Base-by-base conservation (phyloP, 2,329 filamentous ascomycete species). In the Fusarium aywerte region DNA sequence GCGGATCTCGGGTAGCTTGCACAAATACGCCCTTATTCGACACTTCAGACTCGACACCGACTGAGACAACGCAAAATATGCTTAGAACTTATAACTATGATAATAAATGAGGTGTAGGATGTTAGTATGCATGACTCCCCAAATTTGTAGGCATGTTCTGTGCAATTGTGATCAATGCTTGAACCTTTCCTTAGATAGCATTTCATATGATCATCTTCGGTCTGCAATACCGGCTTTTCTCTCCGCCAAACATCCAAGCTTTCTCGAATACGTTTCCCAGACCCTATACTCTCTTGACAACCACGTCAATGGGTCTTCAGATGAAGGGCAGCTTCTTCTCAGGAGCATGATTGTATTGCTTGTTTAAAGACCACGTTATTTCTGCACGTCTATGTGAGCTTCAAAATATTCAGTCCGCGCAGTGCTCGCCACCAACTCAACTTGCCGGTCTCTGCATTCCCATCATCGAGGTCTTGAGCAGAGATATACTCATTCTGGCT, bases 1-100 rank as follows among this genome's bases (percentile, higher is more conserved):
- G 45, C 48, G 48, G 36, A 55, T 51, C 44, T 50, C 32, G 16
- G 50, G 27, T 31, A 36, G 45, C 21, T 42, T 44, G 62, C 62
- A 67, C 67, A 47, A 40, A 40, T 12, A 39, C 48, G 44, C 65
- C 66, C 29, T 20, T 25, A 16, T 18, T 18, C 20, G 10, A 27
- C 8, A 29, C 38, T 47, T 13, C 21, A 45, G 15, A 27, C 25
- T 21, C 9, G 15, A 11, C 12, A 29, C 43, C 21, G 23, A 25
- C 15, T 18, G 23, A 47, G 20, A 18, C 10, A 25, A 35, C 16
- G 11, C 21, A 49, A n/a, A 49, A 36, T 38, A 25, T 20, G 11
- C 32, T 11, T 35, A 25, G n/a, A 15, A 18, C 18, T 25, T 25
- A 32, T 12, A 23, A 16, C 29, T 47, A n/a, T 7, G 21, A 33